These are phyloP conservation scores for Rhynchosporium secalis DNA, from an alignment of 2,329 filamentous ascomycete species.

Conservation along the genomic window DNA sequence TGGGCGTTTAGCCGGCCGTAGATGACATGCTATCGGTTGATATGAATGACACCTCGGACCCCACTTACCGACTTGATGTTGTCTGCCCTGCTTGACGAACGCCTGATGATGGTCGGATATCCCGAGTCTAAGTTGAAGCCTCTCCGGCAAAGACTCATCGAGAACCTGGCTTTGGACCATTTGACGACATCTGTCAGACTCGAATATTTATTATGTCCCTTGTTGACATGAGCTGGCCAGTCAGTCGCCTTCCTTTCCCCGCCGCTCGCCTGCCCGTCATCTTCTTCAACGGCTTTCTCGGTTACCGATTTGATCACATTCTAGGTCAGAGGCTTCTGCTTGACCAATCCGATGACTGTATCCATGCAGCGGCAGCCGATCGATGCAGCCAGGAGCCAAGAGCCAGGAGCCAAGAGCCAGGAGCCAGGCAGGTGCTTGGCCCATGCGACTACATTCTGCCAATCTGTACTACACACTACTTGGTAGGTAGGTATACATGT, in stretches of 20 bases:
- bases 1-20: not conserved
- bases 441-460: conserved; percentile 12
- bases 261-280: conserved; percentile 6
- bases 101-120: no score
- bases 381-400: conserved; percentile 13
- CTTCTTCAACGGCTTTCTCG: conserved; percentile 15
- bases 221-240: not conserved
- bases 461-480: not conserved
- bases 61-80: conserved; percentile 20
- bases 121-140: no score
- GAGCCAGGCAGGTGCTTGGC: conserved; percentile 14
- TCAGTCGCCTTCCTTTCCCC: conserved; percentile 7
- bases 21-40: not conserved
- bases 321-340: not conserved
- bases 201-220: not conserved
- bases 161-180: no score
- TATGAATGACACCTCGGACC: not conserved
- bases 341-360: conserved; percentile 6
- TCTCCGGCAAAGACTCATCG: no score
- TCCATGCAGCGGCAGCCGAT: conserved; percentile 16
- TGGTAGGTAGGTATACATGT: not conserved
- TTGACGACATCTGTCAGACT: not conserved
- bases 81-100: no score
- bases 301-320: conserved; percentile 20
- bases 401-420: no score